Evolutionary conservation across 108 stramenopile genomes (phyloP).

Genomic region (Skeletonema costatum): DNA sequence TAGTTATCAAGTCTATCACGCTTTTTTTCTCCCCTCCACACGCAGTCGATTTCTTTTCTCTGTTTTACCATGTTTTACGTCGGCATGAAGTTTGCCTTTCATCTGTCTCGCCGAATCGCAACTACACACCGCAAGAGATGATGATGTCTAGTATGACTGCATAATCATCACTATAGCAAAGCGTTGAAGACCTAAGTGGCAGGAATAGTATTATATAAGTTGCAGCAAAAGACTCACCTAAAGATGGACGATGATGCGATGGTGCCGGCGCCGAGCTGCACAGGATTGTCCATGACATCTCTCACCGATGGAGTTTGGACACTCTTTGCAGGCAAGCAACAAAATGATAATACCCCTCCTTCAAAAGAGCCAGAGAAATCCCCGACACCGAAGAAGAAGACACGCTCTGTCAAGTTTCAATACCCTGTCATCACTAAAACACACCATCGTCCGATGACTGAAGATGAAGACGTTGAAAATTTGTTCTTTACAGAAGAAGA

Average conservation of each 20-base stretch:
- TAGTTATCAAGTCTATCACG: not conserved
- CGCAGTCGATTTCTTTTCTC: not conserved
- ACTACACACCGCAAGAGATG: no score
- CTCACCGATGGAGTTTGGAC: not conserved
- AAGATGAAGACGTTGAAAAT: conserved; percentile 59
- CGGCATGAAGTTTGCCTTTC: not conserved
- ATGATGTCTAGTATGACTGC: no score
- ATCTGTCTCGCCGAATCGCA: no score
- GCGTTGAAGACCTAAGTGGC: no score
- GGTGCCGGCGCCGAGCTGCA: not conserved
- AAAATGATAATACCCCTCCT: not conserved
- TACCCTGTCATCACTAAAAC: conserved; percentile 79
- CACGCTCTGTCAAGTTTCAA: conserved; percentile 61
- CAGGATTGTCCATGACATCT: not conserved
- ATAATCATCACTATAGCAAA: no score
- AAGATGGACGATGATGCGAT: not conserved
- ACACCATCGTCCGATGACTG: conserved; percentile 64
- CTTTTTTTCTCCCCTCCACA: not conserved
- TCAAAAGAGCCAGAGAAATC: not conserved
- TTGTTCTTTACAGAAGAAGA: conserved; percentile 83
- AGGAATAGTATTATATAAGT: no score
- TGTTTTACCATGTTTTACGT: not conserved
- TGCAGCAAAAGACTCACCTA: not conserved
- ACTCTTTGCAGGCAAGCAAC: not conserved
- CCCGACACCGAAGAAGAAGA: not conserved